phyloP scores from a whole-genome alignment of 2,329 filamentous ascomycete species.

The Tolypocladium inflatum region DNA sequence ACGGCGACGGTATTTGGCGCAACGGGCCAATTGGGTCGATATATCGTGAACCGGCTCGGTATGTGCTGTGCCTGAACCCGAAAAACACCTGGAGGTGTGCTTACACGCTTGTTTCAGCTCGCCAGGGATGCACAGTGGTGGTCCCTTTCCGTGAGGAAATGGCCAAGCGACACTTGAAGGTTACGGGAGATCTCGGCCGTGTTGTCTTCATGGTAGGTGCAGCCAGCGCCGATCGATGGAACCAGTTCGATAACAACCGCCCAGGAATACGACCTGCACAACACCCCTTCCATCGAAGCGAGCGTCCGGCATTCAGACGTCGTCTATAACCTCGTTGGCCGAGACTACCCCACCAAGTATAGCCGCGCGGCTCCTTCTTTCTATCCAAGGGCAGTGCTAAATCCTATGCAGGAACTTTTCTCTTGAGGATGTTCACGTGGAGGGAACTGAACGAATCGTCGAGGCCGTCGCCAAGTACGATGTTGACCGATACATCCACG shows the following conservation, averaged over 20 bases:
- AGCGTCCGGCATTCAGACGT: slow-evolving; percentile 95
- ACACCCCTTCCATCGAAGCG: slow-evolving; percentile 92
- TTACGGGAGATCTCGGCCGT: slow-evolving; percentile 86
- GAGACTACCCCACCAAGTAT: slow-evolving; percentile 93
- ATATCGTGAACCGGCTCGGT: slow-evolving; percentile 94
- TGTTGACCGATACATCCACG: slow-evolving; percentile 90
- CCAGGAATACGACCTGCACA: slow-evolving; percentile 88
- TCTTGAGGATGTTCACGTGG: slow-evolving; percentile 84
- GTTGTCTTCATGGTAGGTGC: slow-evolving; percentile 69
- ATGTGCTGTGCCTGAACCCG: slow-evolving; percentile 11
- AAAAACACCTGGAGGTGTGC: slow-evolving; percentile 1
- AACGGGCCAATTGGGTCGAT: slow-evolving; percentile 88
- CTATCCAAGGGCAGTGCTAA: slow-evolving; percentile 9
- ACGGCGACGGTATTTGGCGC: slow-evolving; percentile 97
- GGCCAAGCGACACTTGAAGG: slow-evolving; percentile 92
- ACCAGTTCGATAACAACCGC: slow-evolving; percentile 7
- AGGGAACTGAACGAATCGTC: slow-evolving; percentile 83
- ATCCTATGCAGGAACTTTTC: slow-evolving; percentile 74
- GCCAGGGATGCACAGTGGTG: slow-evolving; percentile 88
- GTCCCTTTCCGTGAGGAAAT: slow-evolving; percentile 95
- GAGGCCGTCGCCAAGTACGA: slow-evolving; percentile 97
- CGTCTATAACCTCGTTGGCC: slow-evolving; percentile 91
- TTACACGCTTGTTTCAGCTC: slow-evolving; percentile 44
- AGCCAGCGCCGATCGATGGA: background rate
- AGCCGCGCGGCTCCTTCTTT: slow-evolving; percentile 13